Evolutionary conservation across 164 flowering plant species (phyloP).

Genomic region (Magnolia kwangsiensis): DNA sequence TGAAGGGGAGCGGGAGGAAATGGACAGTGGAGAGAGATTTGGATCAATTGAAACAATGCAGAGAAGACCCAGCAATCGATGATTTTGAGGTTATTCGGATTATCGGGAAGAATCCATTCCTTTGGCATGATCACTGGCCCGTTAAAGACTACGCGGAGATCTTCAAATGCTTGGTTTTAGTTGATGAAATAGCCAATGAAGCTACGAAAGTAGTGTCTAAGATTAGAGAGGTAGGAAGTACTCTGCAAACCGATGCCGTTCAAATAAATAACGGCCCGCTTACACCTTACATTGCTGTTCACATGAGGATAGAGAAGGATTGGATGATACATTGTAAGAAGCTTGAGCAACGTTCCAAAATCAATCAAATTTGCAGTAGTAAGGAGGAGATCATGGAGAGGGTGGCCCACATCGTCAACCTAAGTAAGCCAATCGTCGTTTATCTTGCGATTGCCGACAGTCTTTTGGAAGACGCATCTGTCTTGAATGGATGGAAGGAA

Average conservation of each 20-base stretch:
- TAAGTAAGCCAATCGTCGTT: slow-evolving; percentile 44
- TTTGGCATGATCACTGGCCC: slow-evolving; percentile 99
- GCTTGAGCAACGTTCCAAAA: slow-evolving; percentile 59
- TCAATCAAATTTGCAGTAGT: slow-evolving; percentile 73
- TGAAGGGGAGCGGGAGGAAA: slow-evolving; percentile 87
- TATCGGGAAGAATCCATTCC: slow-evolving; percentile 85
- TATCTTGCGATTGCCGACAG: slow-evolving; percentile 91
- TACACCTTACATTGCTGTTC: slow-evolving; percentile 77
- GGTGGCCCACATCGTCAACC: slow-evolving; percentile 55
- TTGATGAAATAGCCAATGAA: slow-evolving; percentile 66
- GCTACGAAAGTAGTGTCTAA: slow-evolving; percentile 67
- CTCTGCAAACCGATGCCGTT: slow-evolving; percentile 6
- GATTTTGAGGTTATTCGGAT: slow-evolving; percentile 52
- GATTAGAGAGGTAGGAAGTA: slow-evolving; percentile 53
- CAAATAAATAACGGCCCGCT: slow-evolving; percentile 2
- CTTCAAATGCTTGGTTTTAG: slow-evolving; percentile 80
- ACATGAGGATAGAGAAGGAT: slow-evolving; percentile 94
- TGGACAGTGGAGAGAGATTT: slow-evolving; percentile 85
- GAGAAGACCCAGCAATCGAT: slow-evolving; percentile 34
- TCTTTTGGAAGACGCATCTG: slow-evolving; percentile 63
- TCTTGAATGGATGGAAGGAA: slow-evolving; percentile 73
- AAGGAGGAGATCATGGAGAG: slow-evolving; percentile 74
- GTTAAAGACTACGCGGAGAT: slow-evolving; percentile 76
- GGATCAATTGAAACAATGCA: slow-evolving; percentile 58
- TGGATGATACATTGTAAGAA: slow-evolving; percentile 99